Conservation (phyloP, 495 filamentous ascomycete species). For the Pseudoneurospora amorphoporcata region DNA sequence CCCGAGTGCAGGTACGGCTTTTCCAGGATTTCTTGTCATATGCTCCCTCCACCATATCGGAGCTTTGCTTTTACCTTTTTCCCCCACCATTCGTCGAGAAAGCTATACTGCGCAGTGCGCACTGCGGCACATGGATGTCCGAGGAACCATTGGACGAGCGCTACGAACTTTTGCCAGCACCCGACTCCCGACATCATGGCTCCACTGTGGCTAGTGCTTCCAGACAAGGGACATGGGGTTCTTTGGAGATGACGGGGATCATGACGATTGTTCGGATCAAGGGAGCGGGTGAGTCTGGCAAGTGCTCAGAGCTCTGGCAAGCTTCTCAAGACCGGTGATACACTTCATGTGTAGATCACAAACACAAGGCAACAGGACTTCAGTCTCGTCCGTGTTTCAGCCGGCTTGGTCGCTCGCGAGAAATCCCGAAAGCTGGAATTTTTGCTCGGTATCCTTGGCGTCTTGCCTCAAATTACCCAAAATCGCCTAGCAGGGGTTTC, state of each 20-base stretch:
- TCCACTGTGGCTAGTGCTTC: background rate
- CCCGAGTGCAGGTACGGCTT: constrained; percentile 68
- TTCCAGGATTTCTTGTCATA: constrained; percentile 6
- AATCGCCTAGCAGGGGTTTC: constrained; percentile 17
- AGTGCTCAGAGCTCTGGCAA: background rate
- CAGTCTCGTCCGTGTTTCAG: background rate
- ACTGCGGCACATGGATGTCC: background rate
- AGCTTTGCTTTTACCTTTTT: background rate
- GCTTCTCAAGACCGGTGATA: background rate
- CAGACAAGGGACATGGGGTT: background rate
- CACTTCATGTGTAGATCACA: background rate
- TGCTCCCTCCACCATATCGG: background rate
- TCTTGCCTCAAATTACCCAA: constrained; percentile 19
- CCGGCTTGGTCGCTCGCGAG: background rate
- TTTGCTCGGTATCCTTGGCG: constrained; percentile 12
- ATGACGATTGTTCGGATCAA: background rate
- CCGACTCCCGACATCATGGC: background rate
- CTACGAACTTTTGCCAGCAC: background rate
- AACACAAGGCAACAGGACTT: background rate
- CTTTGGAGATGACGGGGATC: background rate
- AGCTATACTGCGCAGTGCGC: background rate
- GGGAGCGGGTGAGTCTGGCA: background rate
- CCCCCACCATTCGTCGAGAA: background rate
- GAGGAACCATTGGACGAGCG: background rate
- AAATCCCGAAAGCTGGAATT: background rate